A percentile compares a stretch with the other conserved stretches of the same genome.
Conservation (phyloP, 2,329 filamentous ascomycete species). For the Penicillium sp. region DNA sequence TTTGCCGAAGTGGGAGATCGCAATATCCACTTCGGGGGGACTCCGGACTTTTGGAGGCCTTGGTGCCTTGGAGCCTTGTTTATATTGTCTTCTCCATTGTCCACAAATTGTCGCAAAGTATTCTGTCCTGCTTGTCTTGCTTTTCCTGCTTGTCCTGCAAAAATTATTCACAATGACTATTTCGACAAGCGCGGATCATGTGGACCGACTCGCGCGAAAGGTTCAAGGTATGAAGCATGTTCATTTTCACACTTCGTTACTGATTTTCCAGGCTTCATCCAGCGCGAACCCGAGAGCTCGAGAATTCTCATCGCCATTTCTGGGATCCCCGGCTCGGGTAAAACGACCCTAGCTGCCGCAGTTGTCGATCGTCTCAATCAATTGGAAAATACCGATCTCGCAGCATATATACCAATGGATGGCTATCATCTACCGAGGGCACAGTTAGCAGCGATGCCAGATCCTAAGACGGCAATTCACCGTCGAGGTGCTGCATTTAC, state of each 20-base stretch:
- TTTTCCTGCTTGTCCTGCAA: not conserved
- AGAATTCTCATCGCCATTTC: conserved; percentile 2
- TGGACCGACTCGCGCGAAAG: not conserved
- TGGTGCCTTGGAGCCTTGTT: not conserved
- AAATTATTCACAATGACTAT: not conserved
- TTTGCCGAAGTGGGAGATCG: not conserved
- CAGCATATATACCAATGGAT: conserved; percentile 70
- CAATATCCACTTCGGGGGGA: not conserved
- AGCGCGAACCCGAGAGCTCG: not conserved
- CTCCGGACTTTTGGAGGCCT: not conserved
- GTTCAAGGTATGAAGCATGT: not conserved
- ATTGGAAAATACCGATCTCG: not conserved
- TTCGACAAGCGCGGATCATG: not conserved
- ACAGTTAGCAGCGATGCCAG: conserved; percentile 78
- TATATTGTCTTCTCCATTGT: not conserved
- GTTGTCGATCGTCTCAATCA: conserved; percentile 1
- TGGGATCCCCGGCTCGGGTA: conserved; percentile 7
- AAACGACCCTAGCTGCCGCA: not conserved
- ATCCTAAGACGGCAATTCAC: conserved; percentile 73
- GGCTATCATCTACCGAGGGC: conserved; percentile 88
- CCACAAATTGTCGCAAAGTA: not conserved
- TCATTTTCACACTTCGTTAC: not conserved
- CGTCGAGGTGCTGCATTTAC: conserved; percentile 91
- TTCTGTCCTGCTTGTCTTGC: not conserved
- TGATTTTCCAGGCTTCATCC: not conserved